A percentile compares a stretch with the other conserved stretches of the same genome.
Evolutionary conservation across 202 grass and related monocot species (phyloP).

Genomic region (Zizania palustris): DNA sequence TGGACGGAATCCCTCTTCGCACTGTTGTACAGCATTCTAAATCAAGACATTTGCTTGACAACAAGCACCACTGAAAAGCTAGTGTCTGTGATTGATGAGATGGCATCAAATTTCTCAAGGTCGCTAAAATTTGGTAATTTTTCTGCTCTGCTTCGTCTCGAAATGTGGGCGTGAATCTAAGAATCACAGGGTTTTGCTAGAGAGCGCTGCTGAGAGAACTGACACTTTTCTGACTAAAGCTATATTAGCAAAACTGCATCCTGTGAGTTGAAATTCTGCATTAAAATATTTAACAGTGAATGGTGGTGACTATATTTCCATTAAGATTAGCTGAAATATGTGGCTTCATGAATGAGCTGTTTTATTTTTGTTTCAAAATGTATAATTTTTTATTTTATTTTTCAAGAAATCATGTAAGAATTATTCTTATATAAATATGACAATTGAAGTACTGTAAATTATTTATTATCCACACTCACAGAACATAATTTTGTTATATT

Average conservation of each 20-base stretch:
- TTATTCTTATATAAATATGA: conserved; percentile 9
- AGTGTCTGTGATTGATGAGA: conserved; percentile 58
- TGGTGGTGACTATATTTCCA: conserved; percentile 32
- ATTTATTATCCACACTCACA: not conserved
- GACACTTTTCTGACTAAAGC: conserved; percentile 77
- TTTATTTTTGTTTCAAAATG: not conserved
- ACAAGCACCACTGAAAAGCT: conserved; percentile 52
- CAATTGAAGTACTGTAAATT: conserved; percentile 16
- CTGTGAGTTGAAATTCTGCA: conserved; percentile 38
- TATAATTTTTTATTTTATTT: not conserved
- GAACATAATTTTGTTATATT: not conserved
- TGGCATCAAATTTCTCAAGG: conserved; percentile 48
- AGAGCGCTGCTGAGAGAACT: conserved; percentile 64
- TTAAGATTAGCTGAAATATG: conserved; percentile 22
- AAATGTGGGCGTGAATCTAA: conserved; percentile 57
- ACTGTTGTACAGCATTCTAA: conserved; percentile 77
- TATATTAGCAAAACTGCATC: conserved; percentile 68
- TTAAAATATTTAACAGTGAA: conserved; percentile 13
- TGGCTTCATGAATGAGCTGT: not conserved
- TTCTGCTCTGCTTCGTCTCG: conserved; percentile 59
- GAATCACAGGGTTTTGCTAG: conserved; percentile 55
- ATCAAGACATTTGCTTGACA: conserved; percentile 66
- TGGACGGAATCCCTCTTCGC: conserved; percentile 76
- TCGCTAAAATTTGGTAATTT: conserved; percentile 84
- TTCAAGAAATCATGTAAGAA: conserved; percentile 22